Conservation (phyloP, 2,329 filamentous ascomycete species). For the Colletotrichum viniferum region DNA sequence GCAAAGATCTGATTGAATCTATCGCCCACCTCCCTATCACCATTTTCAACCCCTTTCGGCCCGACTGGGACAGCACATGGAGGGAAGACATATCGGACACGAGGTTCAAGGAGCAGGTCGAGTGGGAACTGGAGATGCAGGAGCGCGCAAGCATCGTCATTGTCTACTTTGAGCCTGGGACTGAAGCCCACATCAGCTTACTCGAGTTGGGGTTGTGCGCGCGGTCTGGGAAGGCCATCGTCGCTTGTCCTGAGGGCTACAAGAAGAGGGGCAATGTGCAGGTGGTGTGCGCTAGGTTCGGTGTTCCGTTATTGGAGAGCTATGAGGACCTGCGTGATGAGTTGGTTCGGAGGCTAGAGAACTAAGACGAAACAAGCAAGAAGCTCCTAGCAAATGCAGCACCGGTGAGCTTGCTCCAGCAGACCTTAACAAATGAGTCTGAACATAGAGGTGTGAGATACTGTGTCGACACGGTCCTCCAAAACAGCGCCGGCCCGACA, state of each 20-base stretch:
- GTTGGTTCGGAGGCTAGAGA: constrained; percentile 35
- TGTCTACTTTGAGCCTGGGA: constrained; percentile 59
- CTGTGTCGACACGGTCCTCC: background rate
- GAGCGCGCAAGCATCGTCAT: constrained; percentile 57
- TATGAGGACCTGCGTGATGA: constrained; percentile 43
- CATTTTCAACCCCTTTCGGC: constrained; percentile 60
- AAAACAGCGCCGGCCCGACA: background rate
- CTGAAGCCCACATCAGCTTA: constrained; percentile 60
- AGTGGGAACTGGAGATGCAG: constrained; percentile 66
- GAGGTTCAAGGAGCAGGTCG: constrained; percentile 57
- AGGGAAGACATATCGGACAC: constrained; percentile 49
- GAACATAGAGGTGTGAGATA: background rate
- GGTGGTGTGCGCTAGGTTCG: constrained; percentile 56
- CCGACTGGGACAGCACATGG: constrained; percentile 61
- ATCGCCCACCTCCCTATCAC: constrained; percentile 53
- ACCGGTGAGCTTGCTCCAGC: background rate
- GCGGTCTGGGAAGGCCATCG: constrained; percentile 48
- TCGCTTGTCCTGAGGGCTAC: constrained; percentile 57
- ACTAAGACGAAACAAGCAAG: background rate
- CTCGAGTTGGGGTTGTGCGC: constrained; percentile 64
- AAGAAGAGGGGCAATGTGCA: constrained; percentile 66
- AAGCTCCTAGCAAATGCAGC: too few species aligned
- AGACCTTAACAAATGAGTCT: background rate
- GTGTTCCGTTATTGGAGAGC: constrained; percentile 46
- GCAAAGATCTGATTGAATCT: constrained; percentile 42